Conservation (phyloP, 225 moss, liverwort and hornwort species). For the Antitrichia curtipendula region DNA sequence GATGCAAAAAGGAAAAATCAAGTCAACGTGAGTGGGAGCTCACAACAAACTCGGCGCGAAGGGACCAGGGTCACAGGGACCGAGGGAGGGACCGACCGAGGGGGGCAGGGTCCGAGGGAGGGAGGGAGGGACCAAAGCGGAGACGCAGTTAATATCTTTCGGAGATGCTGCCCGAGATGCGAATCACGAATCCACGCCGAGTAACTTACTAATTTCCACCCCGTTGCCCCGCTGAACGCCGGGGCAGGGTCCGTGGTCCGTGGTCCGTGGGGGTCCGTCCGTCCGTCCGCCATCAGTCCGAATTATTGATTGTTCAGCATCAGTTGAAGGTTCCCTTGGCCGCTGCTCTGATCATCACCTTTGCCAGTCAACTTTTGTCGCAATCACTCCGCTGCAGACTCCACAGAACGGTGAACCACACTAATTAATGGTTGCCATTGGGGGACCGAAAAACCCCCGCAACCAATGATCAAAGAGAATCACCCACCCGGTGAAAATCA, state of each 20-base stretch:
- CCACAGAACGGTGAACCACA: background rate
- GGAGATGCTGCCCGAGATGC: background rate
- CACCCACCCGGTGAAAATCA: background rate
- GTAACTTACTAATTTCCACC: background rate
- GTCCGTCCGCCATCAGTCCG: background rate
- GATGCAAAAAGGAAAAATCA: background rate
- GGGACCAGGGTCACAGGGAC: background rate
- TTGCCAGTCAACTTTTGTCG: background rate
- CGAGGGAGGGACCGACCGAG: background rate
- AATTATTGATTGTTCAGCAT: background rate
- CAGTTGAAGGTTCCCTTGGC: background rate
- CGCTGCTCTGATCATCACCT: too few relatives aligned
- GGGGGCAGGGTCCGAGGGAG: background rate
- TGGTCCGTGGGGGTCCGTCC: too few relatives aligned
- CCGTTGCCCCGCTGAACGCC: background rate
- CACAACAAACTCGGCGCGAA: background rate
- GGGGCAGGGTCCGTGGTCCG: background rate
- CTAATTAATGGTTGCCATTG: background rate
- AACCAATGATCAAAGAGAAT: background rate
- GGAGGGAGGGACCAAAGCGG: background rate
- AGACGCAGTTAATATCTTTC: background rate
- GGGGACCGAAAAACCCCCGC: background rate
- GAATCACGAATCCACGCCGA: background rate
- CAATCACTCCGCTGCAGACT: background rate
- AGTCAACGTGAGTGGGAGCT: background rate